Base-by-base conservation (phyloP, 768 basidiomycete genomes). In the Suillus lakei region DNA sequence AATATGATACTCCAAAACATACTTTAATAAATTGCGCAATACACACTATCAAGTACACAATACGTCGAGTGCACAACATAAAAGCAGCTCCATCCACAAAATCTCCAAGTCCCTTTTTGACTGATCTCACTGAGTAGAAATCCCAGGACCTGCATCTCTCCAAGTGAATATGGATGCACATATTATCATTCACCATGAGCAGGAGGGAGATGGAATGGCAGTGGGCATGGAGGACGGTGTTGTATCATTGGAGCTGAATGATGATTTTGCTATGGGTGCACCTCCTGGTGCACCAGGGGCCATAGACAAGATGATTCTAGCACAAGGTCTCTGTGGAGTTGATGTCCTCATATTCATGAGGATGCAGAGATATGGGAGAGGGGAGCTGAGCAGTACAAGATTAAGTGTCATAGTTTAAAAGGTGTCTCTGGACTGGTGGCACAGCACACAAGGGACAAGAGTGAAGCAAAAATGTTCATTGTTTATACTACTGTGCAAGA, bases 211-310 rank as follows among this genome's bases (percentile, higher is more conserved):
- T 0, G 80, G 78, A 7, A 86, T 85, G 7, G 71, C 75, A 12
- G 76, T 76, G 43, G 85, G 86, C 0, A 88, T 91, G 16, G 91
- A 91, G 62, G 91, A 91, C 66, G 91, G 90, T 1, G 87, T 93
- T 48, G 91, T 92, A 8, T 86, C 86, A 3, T 77, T 93, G 46
- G 91, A 92, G 46, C 84, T 86, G 26, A 93, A 93, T 67, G 93
- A 95, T 69, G 92, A 92, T 74, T 92, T 95, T 68, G 91, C 90
- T 7, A 92, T 94, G 89, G 93, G 93, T 56, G 93, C 93, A 0
- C 93, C 93, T 2, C 94, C 94, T 10, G 93, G 92, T 43, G 93
- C 94, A n/a, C 93, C 93, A 1, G 93, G 93, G 58, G 93, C 93
- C 0, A 87, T 91, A 71, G 72, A 78, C 28, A 73, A 74, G 44